These are phyloP conservation scores for Cenchrus fungigraminus DNA, from an alignment of 176 grass and related monocot species.

Conservation along the genomic window DNA sequence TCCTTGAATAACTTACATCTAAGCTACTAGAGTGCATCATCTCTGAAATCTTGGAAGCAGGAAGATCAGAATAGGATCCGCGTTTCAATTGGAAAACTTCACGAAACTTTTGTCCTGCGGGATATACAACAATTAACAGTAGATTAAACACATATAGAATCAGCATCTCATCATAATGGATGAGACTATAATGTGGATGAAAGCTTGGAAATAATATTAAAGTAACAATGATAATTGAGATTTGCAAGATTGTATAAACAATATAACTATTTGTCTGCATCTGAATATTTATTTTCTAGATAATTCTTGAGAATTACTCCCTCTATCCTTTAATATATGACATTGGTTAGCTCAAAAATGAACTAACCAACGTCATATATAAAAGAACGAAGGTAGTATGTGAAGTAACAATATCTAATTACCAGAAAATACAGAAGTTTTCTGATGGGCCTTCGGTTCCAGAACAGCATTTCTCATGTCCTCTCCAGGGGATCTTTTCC, in stretches of 20 bases:
- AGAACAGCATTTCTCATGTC: constrained; percentile 51
- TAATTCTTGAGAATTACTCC: not conserved
- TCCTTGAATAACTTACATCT: constrained; percentile 66
- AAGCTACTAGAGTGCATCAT: constrained; percentile 97
- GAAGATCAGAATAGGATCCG: constrained; percentile 82
- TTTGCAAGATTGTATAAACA: not conserved
- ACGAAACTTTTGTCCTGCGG: constrained; percentile 69
- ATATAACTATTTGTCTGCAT: not conserved
- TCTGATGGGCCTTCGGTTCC: constrained; percentile 58
- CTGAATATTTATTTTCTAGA: constrained; percentile 28
- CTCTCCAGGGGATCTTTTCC: constrained; percentile 43
- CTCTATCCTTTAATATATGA: no score
- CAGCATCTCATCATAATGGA: not conserved
- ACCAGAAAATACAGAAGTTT: constrained; percentile 66
- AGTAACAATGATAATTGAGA: not conserved
- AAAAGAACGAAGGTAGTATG: not conserved
- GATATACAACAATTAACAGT: not conserved
- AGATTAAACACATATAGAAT: constrained; percentile 29
- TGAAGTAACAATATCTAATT: constrained; percentile 20
- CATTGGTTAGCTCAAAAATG: no score
- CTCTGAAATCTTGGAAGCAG: constrained; percentile 89
- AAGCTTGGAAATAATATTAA: constrained; percentile 15
- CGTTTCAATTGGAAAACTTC: constrained; percentile 87
- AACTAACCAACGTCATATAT: no score
- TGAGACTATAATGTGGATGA: constrained; percentile 1